Base-by-base conservation (phyloP, 371 early-diverging fungal species). In the Rhizomucor pusillus region DNA sequence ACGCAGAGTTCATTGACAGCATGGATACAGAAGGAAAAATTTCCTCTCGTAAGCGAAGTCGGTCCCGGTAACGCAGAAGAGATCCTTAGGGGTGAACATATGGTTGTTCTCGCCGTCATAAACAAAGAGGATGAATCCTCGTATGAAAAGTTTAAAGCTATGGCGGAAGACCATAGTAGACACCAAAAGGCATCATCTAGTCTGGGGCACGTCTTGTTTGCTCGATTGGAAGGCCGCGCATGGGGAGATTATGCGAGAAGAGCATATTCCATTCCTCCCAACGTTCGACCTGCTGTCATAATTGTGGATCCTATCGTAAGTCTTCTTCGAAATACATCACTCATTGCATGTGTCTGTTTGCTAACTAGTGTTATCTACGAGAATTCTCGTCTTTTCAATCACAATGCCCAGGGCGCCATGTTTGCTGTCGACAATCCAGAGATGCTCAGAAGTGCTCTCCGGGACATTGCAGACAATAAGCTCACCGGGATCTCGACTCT, bases 11-110 rank as follows among this genome's bases (percentile, higher is more conserved):
- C 61, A 13, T 49, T 78, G 29, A 34, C 43, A 20, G 37, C 37
- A 13, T 78, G 75, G 75, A 64, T 78, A 9, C 62, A 73, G 23
- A 56, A 49, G 19, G 73, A 73, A 37, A 65, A 66, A 22, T 75
- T 64, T 47, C 75, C 79, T 2, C 48, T 73, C 3, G 66, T 75
- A 9, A 66, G 56, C 18, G 47, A 65, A 45, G 46, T 78, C 19
- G 49, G 58, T 1, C 66, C 73, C 9, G 57, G 40, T 18, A 78
- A 75, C 43, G 65, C 69, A 20, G 46, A 52, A 10, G 59, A 57
- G 0, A 65, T 78, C n/a, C 52, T 75, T 22, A 50, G 61, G 18
- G 70, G 73, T 0, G 29, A 64, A 19, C 55, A 46, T 12, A 48
- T 63, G 23, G 67, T 72, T 7, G 68, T 73, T 0, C 36, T 78